Percentiles rank a stretch among this genome's conserved stretches.
These are phyloP conservation scores for Xylaria flabelliformis DNA, from an alignment of 495 filamentous ascomycete species.

Conservation along the genomic window DNA sequence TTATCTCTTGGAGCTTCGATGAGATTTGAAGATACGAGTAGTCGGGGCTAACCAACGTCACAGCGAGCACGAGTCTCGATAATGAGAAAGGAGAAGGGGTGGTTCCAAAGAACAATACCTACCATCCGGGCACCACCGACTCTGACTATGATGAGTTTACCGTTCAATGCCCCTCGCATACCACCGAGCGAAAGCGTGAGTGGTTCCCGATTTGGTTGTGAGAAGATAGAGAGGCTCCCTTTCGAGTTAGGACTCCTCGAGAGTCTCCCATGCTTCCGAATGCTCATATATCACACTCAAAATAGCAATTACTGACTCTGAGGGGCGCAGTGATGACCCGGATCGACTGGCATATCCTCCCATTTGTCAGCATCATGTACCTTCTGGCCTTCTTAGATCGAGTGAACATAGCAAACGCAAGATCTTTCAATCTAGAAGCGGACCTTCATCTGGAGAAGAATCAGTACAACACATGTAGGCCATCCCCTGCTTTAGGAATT, in stretches of 20 bases:
- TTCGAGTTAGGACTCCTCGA: neutral
- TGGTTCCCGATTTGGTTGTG: neutral
- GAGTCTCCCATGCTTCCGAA: neutral
- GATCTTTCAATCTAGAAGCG: slow-evolving; percentile 63
- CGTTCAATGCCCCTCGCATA: slow-evolving; percentile 61
- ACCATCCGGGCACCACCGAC: slow-evolving; percentile 34
- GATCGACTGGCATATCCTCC: slow-evolving; percentile 82
- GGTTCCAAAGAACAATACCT: slow-evolving; percentile 32
- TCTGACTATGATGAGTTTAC: slow-evolving; percentile 49
- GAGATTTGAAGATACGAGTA: neutral
- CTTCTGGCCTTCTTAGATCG: slow-evolving; percentile 87
- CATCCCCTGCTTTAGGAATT: neutral
- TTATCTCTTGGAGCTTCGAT: neutral
- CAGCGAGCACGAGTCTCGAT: slow-evolving; percentile 25
- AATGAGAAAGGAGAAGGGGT: slow-evolving; percentile 35
- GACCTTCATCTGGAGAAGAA: slow-evolving; percentile 66
- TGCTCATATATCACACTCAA: neutral
- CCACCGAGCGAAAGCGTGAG: slow-evolving; percentile 66
- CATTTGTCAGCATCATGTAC: slow-evolving; percentile 82
- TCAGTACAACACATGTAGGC: slow-evolving; percentile 69
- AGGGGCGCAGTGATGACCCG: slow-evolving; percentile 62
- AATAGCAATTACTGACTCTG: neutral
- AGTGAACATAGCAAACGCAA: slow-evolving; percentile 75
- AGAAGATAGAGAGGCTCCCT: neutral
- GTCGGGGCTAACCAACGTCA: neutral